These are phyloP conservation scores for Ophiostoma sp. DNA, from an alignment of 2,329 filamentous ascomycete genomes.

Conservation along the genomic window DNA sequence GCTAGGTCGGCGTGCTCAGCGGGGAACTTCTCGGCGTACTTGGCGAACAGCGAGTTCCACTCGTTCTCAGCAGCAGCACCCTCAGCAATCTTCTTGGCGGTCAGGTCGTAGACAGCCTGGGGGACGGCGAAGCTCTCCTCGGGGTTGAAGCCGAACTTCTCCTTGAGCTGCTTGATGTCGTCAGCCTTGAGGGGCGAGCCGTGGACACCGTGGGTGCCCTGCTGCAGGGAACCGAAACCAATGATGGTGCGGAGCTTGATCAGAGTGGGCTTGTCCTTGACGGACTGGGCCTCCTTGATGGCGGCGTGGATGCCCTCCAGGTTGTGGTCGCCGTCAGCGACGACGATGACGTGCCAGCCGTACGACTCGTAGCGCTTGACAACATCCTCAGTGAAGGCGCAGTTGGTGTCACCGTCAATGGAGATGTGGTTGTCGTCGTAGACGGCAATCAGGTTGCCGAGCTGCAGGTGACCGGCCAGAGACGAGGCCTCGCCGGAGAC, in stretches of 20 bases:
- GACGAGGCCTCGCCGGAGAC: constrained; percentile 90
- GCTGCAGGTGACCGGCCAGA: constrained; percentile 90
- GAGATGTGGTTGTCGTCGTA: constrained; percentile 99
- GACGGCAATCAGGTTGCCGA: constrained; percentile 94
- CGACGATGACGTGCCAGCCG: constrained; percentile 87
- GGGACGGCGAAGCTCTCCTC: constrained; percentile 90
- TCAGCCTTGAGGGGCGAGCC: constrained; percentile 93
- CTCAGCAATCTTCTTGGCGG: constrained; percentile 79
- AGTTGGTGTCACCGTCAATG: constrained; percentile 91
- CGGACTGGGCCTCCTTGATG: constrained; percentile 78
- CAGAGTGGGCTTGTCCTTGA: constrained; percentile 94
- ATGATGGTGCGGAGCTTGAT: constrained; percentile 98
- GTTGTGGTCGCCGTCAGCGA: constrained; percentile 86
- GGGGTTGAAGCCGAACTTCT: constrained; percentile 94
- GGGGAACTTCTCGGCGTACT: constrained; percentile 78
- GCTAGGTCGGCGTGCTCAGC: constrained; percentile 76
- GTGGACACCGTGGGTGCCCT: constrained; percentile 95
- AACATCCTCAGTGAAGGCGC: constrained; percentile 96
- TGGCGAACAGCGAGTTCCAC: constrained; percentile 91
- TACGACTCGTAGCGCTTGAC: constrained; percentile 93
- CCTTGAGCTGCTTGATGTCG: constrained; percentile 90
- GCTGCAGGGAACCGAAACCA: constrained; percentile 87
- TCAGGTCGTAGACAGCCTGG: constrained; percentile 90
- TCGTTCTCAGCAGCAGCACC: constrained; percentile 88
- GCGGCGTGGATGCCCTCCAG: constrained; percentile 84